Percentiles rank a stretch among this genome's conserved stretches.
phyloP scores from a whole-genome alignment of 495 filamentous ascomycete genomes.

The Penicillium malachiteum region DNA sequence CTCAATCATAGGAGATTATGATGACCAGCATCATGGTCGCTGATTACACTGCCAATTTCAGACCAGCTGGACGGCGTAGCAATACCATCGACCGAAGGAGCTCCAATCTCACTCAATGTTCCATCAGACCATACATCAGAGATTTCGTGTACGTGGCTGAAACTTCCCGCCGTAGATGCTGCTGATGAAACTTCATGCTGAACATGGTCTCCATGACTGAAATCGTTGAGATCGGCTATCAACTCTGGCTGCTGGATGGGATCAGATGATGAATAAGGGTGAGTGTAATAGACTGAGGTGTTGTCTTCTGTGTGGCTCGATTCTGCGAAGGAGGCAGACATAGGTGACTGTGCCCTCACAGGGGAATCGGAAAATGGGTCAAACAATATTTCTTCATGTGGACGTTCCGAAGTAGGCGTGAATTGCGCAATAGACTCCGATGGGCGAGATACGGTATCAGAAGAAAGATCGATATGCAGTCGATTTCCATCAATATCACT shows the following conservation, averaged over 20 bases:
- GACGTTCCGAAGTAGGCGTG: slow-evolving; percentile 48
- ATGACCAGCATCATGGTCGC: slow-evolving; percentile 48
- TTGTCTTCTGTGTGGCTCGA: slow-evolving; percentile 36
- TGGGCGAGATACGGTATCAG: slow-evolving; percentile 35
- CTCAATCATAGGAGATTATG: slow-evolving; percentile 17
- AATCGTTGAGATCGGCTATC: slow-evolving; percentile 11
- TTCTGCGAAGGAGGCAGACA: slow-evolving; percentile 27
- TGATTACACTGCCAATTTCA: slow-evolving; percentile 72
- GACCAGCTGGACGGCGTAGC: slow-evolving; percentile 73
- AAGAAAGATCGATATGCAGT: slow-evolving; percentile 34
- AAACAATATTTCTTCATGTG: slow-evolving; percentile 22
- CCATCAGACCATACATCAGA: slow-evolving; percentile 46
- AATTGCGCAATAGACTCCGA: slow-evolving; percentile 44
- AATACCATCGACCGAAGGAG: slow-evolving; percentile 46
- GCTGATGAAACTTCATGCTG: slow-evolving; percentile 34
- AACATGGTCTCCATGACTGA: slow-evolving; percentile 12
- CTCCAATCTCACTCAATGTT: slow-evolving; percentile 63
- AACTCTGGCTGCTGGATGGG: slow-evolving; percentile 23
- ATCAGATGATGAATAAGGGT: slow-evolving; percentile 33
- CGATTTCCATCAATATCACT: slow-evolving; percentile 37
- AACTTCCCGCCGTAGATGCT: slow-evolving; percentile 37
- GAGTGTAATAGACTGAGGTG: slow-evolving; percentile 34
- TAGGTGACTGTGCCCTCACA: slow-evolving; percentile 11
- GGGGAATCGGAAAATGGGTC: slow-evolving; percentile 24
- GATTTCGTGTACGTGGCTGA: slow-evolving; percentile 32